Evolutionary conservation across 2,329 filamentous ascomycete genomes (phyloP).

Genomic region (Gaeumannomyces tritici): DNA sequence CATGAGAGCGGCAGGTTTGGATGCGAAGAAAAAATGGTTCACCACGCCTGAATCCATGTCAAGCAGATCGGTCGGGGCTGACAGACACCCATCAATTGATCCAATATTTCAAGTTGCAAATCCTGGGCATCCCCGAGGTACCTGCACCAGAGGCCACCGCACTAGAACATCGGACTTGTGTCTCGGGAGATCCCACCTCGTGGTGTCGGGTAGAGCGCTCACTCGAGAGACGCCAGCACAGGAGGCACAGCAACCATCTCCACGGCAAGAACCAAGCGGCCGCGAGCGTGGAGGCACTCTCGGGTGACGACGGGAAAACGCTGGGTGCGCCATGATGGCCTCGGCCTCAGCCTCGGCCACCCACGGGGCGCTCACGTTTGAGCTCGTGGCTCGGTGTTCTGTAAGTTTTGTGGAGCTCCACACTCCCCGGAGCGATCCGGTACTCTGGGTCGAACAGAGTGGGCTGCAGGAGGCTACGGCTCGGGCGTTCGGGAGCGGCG

Average conservation of each 20-base stretch:
- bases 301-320: neutral
- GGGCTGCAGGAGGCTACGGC: neutral
- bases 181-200: neutral
- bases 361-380: conserved; percentile 19
- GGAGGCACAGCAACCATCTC: neutral
- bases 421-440: neutral
- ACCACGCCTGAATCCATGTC: neutral
- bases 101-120: neutral
- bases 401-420: neutral
- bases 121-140: neutral
- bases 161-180: no score
- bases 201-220: neutral
- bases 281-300: neutral
- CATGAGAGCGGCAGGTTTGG: neutral
- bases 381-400: conserved; percentile 17
- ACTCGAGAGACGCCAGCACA: neutral
- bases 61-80: neutral
- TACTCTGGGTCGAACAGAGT: neutral
- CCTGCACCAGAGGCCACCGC: neutral
- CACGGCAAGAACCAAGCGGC: neutral
- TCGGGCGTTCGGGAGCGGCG: neutral
- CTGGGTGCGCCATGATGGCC: conserved; percentile 13
- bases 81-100: neutral
- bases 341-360: conserved; percentile 11
- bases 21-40: neutral